A percentile compares a stretch with the other conserved stretches of the same genome.
phyloP scores from a whole-genome alignment of 768 basidiomycete genomes.

The Auricularia heimuer region DNA sequence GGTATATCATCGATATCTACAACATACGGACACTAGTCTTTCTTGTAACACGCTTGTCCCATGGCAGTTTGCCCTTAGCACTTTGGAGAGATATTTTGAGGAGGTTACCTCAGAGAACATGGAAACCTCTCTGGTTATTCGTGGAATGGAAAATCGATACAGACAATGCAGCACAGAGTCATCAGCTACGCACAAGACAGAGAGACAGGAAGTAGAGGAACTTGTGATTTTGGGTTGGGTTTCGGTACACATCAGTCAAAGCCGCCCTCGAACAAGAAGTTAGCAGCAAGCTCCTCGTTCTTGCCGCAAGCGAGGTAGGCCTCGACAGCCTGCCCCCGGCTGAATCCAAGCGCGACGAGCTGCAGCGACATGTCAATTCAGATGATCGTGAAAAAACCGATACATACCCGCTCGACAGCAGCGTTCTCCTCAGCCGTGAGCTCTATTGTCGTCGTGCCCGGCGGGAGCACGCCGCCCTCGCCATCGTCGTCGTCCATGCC shows the following conservation, averaged over 20 bases:
- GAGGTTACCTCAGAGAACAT: constrained; percentile 10
- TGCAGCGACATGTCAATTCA: constrained; percentile 19
- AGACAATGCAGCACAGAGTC: too few species aligned
- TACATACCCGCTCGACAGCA: constrained; percentile 78
- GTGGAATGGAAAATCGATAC: too few species aligned
- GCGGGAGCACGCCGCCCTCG: constrained; percentile 20
- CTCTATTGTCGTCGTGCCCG: constrained; percentile 54
- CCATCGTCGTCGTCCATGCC: constrained; percentile 25
- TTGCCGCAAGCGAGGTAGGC: constrained; percentile 94
- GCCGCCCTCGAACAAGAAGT: constrained; percentile 73
- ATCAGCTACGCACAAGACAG: too few species aligned
- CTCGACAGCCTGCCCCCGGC: constrained; percentile 69
- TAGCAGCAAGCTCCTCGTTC: constrained; percentile 94
- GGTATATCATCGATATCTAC: too few species aligned
- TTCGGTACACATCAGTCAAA: constrained; percentile 29
- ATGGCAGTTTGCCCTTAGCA: too few species aligned
- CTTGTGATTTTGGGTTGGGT: too few species aligned
- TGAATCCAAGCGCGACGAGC: constrained; percentile 84
- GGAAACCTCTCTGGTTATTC: too few species aligned
- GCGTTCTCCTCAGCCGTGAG: constrained; percentile 82
- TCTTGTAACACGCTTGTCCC: too few species aligned
- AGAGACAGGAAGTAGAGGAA: too few species aligned
- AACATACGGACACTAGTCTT: too few species aligned
- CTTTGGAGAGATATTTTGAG: too few species aligned
- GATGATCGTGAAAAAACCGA: not conserved